Conservation (phyloP, 169 alveolate genomes). For the Plasmodium berghei region DNA sequence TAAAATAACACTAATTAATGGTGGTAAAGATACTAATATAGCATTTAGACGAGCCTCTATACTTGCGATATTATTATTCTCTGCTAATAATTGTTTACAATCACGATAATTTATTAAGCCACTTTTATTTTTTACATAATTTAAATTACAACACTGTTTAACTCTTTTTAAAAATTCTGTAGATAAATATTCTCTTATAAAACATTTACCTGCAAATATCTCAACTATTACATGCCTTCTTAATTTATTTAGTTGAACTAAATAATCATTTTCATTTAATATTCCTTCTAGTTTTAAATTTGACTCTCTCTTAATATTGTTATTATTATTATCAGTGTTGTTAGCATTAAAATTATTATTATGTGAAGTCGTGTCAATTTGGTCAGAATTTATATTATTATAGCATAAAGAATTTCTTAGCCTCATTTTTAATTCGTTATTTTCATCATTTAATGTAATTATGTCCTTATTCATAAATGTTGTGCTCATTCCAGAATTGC, state of each 20-base stretch:
- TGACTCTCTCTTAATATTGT: conserved; percentile 20
- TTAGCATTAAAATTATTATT: conserved; percentile 12
- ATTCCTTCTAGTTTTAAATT: conserved; percentile 63
- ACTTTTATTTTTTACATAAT: conserved; percentile 66
- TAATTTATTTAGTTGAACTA: conserved; percentile 63
- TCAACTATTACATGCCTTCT: conserved; percentile 67
- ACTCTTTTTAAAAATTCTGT: conserved; percentile 72
- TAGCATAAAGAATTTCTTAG: conserved; percentile 38
- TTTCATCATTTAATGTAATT: conserved; percentile 28
- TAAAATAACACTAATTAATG: conserved; percentile 80
- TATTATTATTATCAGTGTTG: background rate
- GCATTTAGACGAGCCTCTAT: conserved; percentile 87
- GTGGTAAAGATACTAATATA: conserved; percentile 86
- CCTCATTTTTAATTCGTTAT: conserved; percentile 29
- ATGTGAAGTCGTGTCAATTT: no score
- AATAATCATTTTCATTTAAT: conserved; percentile 62
- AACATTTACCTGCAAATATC: conserved; percentile 73
- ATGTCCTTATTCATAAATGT: conserved; percentile 31
- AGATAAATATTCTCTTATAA: conserved; percentile 70
- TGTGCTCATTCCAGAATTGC: conserved; percentile 11
- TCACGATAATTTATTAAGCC: conserved; percentile 89
- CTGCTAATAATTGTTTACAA: conserved; percentile 88
- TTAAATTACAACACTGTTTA: conserved; percentile 66
- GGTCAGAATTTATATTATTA: background rate
- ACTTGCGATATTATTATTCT: conserved; percentile 85